Percentiles rank a stretch among this genome's conserved stretches.
phyloP scores from a whole-genome alignment of 2,329 filamentous ascomycete species.

The Claviceps spartinae region DNA sequence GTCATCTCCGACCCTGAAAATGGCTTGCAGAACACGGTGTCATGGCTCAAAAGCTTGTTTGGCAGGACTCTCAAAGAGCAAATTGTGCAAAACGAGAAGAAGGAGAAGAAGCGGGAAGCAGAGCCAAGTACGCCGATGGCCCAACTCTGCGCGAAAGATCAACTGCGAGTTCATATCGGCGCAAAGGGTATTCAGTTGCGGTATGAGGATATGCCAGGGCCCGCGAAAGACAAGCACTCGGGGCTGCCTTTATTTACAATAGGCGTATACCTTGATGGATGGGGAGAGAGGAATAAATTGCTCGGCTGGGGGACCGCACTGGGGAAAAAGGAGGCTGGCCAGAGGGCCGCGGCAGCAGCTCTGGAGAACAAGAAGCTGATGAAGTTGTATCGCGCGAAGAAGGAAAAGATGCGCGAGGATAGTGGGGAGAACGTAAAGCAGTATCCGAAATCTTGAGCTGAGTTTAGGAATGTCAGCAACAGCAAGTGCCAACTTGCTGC shows the following conservation, averaged over 20 bases:
- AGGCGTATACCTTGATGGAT: conserved; percentile 52
- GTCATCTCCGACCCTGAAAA: conserved; percentile 51
- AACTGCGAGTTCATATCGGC: conserved; percentile 28
- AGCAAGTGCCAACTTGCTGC: background rate
- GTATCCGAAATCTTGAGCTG: background rate
- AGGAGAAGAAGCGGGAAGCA: background rate
- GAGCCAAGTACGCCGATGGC: background rate
- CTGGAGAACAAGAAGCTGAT: conserved; percentile 54
- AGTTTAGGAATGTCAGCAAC: background rate
- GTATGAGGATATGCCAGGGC: conserved; percentile 43
- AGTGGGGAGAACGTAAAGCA: background rate
- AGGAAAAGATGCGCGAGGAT: conserved; percentile 11
- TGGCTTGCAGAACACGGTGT: conserved; percentile 47
- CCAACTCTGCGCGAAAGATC: conserved; percentile 16
- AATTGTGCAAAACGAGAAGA: conserved; percentile 23
- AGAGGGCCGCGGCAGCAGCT: conserved; percentile 50
- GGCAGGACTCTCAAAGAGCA: conserved; percentile 45
- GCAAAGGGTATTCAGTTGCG: conserved; percentile 43
- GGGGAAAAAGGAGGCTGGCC: conserved; percentile 56
- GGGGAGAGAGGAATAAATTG: conserved; percentile 48
- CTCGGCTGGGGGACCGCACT: conserved; percentile 51
- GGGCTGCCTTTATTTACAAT: conserved; percentile 47
- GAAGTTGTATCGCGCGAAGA: conserved; percentile 33
- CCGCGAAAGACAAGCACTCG: conserved; percentile 38
- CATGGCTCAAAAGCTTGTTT: conserved; percentile 70